Percentiles rank a stretch among this genome's conserved stretches.
These are phyloP conservation scores for Monosporozyma yasuniensis DNA, from an alignment of 805 yeast species.

Conservation along the genomic window DNA sequence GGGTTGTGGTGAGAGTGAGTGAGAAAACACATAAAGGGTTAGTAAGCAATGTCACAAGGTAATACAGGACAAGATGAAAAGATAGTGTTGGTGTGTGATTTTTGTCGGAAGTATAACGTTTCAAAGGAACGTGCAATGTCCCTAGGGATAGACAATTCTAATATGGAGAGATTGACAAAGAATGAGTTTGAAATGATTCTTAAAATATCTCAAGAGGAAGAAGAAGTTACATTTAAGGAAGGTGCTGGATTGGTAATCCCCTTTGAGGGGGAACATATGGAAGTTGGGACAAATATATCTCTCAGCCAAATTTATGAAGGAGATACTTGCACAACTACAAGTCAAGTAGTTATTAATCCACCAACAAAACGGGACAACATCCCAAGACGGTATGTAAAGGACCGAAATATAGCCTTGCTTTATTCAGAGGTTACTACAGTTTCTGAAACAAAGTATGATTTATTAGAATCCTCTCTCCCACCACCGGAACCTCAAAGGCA, in stretches of 20 bases:
- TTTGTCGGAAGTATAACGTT: slow-evolving; percentile 4
- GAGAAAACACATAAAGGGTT: background rate
- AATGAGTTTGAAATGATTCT: slow-evolving; percentile 5
- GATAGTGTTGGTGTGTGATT: slow-evolving; percentile 3
- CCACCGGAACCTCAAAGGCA: no score
- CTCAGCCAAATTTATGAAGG: background rate
- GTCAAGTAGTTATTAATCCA: background rate
- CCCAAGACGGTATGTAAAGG: background rate
- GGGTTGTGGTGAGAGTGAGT: background rate
- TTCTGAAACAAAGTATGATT: background rate
- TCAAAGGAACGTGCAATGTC: background rate
- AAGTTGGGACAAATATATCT: background rate
- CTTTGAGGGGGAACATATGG: background rate
- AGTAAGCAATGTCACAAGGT: background rate
- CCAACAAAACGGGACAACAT: background rate
- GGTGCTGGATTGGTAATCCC: background rate
- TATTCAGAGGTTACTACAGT: background rate
- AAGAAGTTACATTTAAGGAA: background rate
- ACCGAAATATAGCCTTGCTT: background rate
- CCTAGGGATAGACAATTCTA: slow-evolving; percentile 7
- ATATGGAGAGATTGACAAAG: slow-evolving; percentile 4
- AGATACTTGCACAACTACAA: background rate
- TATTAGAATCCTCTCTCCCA: background rate
- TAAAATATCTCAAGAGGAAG: slow-evolving; percentile 1
- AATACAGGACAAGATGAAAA: background rate